Evolutionary conservation across 2,329 filamentous ascomycete species (phyloP).

Genomic region (Phoma sp.): DNA sequence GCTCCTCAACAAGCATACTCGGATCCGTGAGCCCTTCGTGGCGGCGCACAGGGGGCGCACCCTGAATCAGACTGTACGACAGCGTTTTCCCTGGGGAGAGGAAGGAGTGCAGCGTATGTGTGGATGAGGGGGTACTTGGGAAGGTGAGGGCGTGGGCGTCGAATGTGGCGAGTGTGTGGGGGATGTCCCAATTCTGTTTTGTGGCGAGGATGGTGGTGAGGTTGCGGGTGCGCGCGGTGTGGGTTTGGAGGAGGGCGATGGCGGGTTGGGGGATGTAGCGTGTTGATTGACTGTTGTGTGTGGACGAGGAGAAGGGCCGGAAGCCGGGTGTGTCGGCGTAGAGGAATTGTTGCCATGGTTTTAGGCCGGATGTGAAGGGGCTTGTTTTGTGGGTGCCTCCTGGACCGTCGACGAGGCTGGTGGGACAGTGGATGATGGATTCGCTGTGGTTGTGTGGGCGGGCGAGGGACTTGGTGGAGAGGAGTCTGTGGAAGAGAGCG

Average conservation of each 20-base stretch:
- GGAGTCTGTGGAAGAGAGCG: background rate
- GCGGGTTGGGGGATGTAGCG: slow-evolving; percentile 34
- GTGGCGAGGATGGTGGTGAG: background rate
- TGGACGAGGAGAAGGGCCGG: background rate
- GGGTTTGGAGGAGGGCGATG: slow-evolving; percentile 31
- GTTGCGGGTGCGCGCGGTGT: slow-evolving; percentile 25
- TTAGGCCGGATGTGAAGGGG: slow-evolving; percentile 31
- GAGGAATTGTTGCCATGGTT: slow-evolving; percentile 41
- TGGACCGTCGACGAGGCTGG: background rate
- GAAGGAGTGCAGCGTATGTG: background rate
- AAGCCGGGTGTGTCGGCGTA: slow-evolving; percentile 30
- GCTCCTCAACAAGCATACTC: slow-evolving; percentile 1
- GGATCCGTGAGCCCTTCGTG: slow-evolving; percentile 20
- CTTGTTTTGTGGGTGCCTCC: slow-evolving; percentile 17
- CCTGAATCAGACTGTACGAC: slow-evolving; percentile 21
- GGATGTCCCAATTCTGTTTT: background rate
- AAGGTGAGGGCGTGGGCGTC: background rate
- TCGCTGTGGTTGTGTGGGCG: background rate
- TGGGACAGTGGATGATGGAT: slow-evolving; percentile 19
- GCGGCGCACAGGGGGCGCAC: slow-evolving; percentile 22
- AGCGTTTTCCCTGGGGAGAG: background rate
- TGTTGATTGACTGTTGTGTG: no score
- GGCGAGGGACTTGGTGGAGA: background rate
- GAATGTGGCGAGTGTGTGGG: background rate
- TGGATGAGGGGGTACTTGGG: background rate